Percentiles rank a stretch among this genome's conserved stretches.
Evolutionary conservation across 306 rosid genomes (phyloP).

Genomic region (Acacia acuminata): DNA sequence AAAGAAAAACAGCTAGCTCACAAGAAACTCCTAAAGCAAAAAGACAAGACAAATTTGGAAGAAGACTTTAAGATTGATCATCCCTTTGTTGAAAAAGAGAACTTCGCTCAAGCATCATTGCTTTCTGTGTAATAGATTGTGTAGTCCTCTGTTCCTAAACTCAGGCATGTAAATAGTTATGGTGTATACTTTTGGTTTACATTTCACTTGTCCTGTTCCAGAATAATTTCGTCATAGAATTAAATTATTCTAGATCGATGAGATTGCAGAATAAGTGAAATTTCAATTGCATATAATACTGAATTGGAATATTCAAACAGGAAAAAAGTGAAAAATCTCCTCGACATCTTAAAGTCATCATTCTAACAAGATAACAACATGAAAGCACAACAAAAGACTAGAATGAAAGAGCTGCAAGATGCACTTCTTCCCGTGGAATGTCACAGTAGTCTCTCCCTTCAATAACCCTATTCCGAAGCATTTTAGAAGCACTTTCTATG

Average conservation of each 20-base stretch:
- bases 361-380: constrained; percentile 53
- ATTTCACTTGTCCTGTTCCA: background rate
- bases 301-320: constrained; percentile 34
- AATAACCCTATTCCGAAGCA: constrained; percentile 42
- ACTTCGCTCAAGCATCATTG: constrained; percentile 37
- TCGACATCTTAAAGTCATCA: constrained; percentile 52
- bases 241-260: background rate
- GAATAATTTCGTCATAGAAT: background rate
- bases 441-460: constrained; percentile 39
- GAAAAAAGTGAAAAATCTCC: constrained; percentile 27
- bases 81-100: constrained; percentile 49
- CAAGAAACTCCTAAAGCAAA: constrained; percentile 13
- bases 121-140: constrained; percentile 30
- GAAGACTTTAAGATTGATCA: constrained; percentile 36
- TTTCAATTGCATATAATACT: background rate
- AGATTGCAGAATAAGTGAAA: background rate
- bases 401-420: constrained; percentile 47
- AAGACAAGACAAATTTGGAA: constrained; percentile 19
- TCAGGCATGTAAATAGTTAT: background rate
- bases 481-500: constrained; percentile 96
- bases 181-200: background rate
- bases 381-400: constrained; percentile 45
- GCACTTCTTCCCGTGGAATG: constrained; percentile 41
- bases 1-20: constrained; percentile 6
- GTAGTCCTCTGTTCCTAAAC: background rate